Percentiles rank a stretch among this genome's conserved stretches.
Conservation (phyloP, 305 asterid species). For the Fraxinus floribunda region DNA sequence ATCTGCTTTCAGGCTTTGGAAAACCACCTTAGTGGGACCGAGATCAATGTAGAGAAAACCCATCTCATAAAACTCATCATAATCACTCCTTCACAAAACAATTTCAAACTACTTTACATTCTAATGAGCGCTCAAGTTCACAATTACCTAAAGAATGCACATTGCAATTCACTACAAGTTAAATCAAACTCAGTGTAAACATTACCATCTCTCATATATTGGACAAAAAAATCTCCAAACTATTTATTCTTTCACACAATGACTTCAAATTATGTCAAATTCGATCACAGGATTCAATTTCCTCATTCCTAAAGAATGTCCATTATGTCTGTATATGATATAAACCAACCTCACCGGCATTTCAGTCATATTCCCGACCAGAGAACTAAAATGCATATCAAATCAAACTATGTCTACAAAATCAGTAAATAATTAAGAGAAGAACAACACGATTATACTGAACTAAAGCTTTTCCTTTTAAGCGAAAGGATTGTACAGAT, state of each 20-base stretch:
- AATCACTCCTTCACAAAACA: neutral
- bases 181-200: neutral
- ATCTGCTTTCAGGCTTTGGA: neutral
- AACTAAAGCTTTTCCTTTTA: slow-evolving; percentile 30
- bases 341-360: neutral
- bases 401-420: neutral
- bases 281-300: neutral
- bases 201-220: neutral
- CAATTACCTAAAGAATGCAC: neutral
- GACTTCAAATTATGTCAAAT: neutral
- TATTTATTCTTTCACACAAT: neutral
- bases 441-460: slow-evolving; percentile 13
- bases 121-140: neutral
- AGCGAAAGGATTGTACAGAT: slow-evolving; percentile 42
- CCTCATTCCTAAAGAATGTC: neutral
- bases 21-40: neutral
- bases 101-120: neutral
- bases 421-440: slow-evolving; percentile 11
- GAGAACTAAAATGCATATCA: neutral
- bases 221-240: neutral
- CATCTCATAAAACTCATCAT: neutral
- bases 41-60: neutral
- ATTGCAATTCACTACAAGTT: neutral
- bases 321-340: neutral
- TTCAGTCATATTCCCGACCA: neutral